A percentile compares a stretch with the other conserved stretches of the same genome.
These are phyloP conservation scores for Artemisia tridentata DNA, from an alignment of 129 eudicot species.

Conservation along the genomic window DNA sequence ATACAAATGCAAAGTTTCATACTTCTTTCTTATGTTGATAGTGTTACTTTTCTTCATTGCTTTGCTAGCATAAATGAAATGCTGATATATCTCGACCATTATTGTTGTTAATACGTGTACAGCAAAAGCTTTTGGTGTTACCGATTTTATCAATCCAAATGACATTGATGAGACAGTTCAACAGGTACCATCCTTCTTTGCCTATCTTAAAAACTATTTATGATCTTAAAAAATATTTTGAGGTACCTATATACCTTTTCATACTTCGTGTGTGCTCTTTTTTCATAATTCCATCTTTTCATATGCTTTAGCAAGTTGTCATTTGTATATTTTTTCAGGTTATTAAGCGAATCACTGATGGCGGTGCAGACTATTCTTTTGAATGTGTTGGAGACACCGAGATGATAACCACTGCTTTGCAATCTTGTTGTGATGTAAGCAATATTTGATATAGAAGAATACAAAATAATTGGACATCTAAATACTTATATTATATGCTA, in stretches of 20 bases:
- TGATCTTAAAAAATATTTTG: not conserved
- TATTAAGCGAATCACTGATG: constrained; percentile 68
- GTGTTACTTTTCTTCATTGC: not conserved
- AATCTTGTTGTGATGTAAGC: constrained; percentile 82
- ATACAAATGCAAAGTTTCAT: too few relatives aligned
- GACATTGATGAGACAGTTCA: constrained; percentile 71
- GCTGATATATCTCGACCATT: not conserved
- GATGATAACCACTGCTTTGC: constrained; percentile 70
- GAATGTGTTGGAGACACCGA: constrained; percentile 96
- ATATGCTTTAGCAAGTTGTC: not conserved
- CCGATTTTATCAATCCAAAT: constrained; percentile 84
- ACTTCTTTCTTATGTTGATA: too few relatives aligned
- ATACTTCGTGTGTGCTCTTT: not conserved
- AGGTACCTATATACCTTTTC: not conserved
- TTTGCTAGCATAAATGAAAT: constrained; percentile 9
- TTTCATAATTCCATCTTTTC: not conserved
- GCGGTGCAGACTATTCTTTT: constrained; percentile 92
- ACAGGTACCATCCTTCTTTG: constrained; percentile 50
- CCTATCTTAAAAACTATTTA: not conserved
- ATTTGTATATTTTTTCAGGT: constrained; percentile 45
- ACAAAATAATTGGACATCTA: not conserved
- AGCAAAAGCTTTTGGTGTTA: constrained; percentile 92
- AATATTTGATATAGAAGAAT: not conserved
- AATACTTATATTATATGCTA: not conserved
- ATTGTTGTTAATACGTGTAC: constrained; percentile 24